Evolutionary conservation across 1,284 basidiomycete species (phyloP), one percentile per base, ranked within the genome.

Genomic region (Ustilago nuda): DNA sequence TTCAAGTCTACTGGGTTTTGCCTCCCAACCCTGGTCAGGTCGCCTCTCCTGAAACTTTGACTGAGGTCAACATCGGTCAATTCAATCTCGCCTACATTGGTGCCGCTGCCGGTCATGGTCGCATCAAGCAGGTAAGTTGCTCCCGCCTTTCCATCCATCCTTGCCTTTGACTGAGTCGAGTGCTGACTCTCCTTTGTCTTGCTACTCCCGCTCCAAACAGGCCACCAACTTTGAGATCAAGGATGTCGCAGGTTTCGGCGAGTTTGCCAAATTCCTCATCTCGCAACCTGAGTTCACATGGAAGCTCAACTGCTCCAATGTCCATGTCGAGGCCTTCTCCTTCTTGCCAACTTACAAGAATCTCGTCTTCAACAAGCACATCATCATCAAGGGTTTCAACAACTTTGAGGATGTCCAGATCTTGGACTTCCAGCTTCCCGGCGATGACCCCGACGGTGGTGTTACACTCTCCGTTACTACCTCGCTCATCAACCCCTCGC

Each of bases 251-350:
- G 86, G 69, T n/a, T 87, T 87, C 54, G 73, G 78, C 35, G 58
- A 80, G 19, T 87, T 87, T 74, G 76, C 86, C 41, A 66, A 81
- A 72, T 85, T 75, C 79, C 77, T 93, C 88, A 92, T 93, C 82
- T 92, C 91, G 0, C 88, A 90, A 64, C 86, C 87, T 48, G 90
- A 89, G 67, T 93, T 93, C 80, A 92, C 91, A 4, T 93, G 92
- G 92, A 88, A 88, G 67, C 85, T 93, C 56, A 81, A 87, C 27
- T 91, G 89, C 73, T 84, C 89, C 41, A 88, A 89, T 78, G 87
- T 93, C 54, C 87, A 88, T 30, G 91, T 91, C 7, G 90, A 91
- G 72, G 92, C 92, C 3, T 87, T 90, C 77, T 91, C 57, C 32
- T 79, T 80, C 67, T 33, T 80, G 45, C 79, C 82, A 8, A 83